A percentile compares a stretch with the other conserved stretches of the same genome.
Evolutionary conservation across 805 yeast genomes (phyloP).

Genomic region (Kazachstania bromeliacearum): DNA sequence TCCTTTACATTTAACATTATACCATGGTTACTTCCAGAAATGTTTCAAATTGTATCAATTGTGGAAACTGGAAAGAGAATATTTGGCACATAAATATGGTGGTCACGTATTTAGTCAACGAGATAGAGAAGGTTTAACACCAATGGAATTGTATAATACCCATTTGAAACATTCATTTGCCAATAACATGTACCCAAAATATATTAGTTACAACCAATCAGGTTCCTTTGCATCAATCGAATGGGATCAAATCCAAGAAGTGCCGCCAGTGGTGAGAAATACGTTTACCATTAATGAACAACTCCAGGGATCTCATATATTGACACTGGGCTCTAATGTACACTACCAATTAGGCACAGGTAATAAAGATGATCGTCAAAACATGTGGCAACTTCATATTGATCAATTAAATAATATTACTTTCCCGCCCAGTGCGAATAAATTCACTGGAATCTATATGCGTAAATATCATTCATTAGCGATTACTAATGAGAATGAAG

Average conservation of each 20-base stretch:
- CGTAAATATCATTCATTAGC: conserved; percentile 61
- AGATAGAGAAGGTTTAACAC: conserved; percentile 65
- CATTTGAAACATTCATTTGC: background rate
- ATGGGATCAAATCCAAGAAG: conserved; percentile 4
- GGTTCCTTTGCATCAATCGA: background rate
- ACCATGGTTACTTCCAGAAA: conserved; percentile 25
- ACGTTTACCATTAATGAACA: background rate
- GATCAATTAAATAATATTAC: conserved; percentile 17
- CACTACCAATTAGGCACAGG: conserved; percentile 61
- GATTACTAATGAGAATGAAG: conserved; percentile 42
- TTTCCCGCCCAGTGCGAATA: conserved; percentile 6
- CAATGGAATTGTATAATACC: conserved; percentile 48
- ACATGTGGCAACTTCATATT: conserved; percentile 34
- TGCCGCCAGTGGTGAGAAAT: conserved; percentile 1
- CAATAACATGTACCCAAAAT: conserved; percentile 2
- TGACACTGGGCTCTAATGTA: conserved; percentile 53
- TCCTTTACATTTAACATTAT: conserved; percentile 57
- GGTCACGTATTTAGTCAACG: conserved; percentile 35
- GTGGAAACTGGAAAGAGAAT: conserved; percentile 22
- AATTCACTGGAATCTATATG: conserved; percentile 40
- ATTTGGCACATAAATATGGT: conserved; percentile 12
- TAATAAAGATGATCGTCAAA: conserved; percentile 43
- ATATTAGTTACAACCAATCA: background rate
- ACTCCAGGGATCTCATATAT: conserved; percentile 47
- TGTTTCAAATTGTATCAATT: conserved; percentile 20